These are phyloP conservation scores for Gastrolobium villosum DNA, from an alignment of 306 rosid genomes.

Conservation along the genomic window DNA sequence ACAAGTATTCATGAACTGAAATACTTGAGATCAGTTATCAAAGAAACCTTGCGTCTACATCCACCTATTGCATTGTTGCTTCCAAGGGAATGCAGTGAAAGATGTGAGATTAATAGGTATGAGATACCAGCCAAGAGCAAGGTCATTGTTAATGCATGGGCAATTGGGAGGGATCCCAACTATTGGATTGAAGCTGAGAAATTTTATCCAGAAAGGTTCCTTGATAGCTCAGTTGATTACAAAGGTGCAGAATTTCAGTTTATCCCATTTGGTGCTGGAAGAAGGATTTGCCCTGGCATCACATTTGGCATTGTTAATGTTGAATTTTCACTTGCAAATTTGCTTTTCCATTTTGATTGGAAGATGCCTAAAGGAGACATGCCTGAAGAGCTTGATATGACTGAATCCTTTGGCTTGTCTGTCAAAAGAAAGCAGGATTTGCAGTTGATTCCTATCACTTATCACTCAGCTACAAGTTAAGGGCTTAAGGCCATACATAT, in stretches of 20 bases:
- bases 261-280: conserved; percentile 43
- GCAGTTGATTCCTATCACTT: conserved; percentile 37
- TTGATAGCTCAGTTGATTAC: conserved; percentile 40
- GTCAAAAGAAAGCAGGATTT: conserved; percentile 30
- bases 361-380: neutral
- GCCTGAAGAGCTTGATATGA: conserved; percentile 40
- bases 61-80: conserved; percentile 47
- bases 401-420: conserved; percentile 39
- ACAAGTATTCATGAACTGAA: conserved; percentile 37
- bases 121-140: conserved; percentile 42
- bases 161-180: conserved; percentile 52
- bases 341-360: conserved; percentile 49
- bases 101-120: conserved; percentile 48
- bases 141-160: conserved; percentile 52
- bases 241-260: conserved; percentile 28
- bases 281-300: conserved; percentile 38
- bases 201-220: conserved; percentile 39
- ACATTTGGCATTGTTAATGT: conserved; percentile 13
- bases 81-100: conserved; percentile 57
- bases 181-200: conserved; percentile 46
- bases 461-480: neutral
- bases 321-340: conserved; percentile 36
- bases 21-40: conserved; percentile 43
- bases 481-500: neutral
- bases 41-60: conserved; percentile 51